phyloP scores from a whole-genome alignment of 192 early-diverging fungal species.

The Coemansia biformis region DNA sequence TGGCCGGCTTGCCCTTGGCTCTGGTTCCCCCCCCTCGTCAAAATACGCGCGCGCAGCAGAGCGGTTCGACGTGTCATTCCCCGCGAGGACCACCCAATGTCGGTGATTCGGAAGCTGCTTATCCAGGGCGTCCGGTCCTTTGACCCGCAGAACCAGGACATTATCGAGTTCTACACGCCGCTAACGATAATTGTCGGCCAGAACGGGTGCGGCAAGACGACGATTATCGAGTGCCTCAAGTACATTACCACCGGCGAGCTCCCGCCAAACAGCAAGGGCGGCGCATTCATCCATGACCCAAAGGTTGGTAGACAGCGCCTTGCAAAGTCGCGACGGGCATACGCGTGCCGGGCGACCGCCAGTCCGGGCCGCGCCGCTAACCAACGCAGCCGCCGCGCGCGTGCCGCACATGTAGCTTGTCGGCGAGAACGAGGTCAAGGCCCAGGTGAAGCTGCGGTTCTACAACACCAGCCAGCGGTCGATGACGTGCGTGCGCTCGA shows the following conservation, averaged over 20 bases:
- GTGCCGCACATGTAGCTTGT: slow-evolving; percentile 47
- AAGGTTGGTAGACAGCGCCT: slow-evolving; percentile 66
- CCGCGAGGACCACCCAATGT: slow-evolving; percentile 42
- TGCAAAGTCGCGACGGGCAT: too few relatives aligned
- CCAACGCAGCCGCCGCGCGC: too few relatives aligned
- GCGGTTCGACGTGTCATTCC: neutral
- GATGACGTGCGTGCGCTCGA: slow-evolving; percentile 70
- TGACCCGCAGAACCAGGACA: slow-evolving; percentile 62
- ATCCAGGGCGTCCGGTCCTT: slow-evolving; percentile 92
- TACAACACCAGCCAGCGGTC: slow-evolving; percentile 65
- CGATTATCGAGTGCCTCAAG: slow-evolving; percentile 94
- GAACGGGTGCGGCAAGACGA: slow-evolving; percentile 97
- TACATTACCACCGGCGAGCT: slow-evolving; percentile 89
- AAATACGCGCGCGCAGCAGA: too few relatives aligned
- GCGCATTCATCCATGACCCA: slow-evolving; percentile 93
- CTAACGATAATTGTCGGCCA: slow-evolving; percentile 93
- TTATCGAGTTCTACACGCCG: slow-evolving; percentile 83
- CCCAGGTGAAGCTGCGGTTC: slow-evolving; percentile 87
- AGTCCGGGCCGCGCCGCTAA: too few relatives aligned
- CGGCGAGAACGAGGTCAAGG: slow-evolving; percentile 75
- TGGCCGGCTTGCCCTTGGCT: too few relatives aligned
- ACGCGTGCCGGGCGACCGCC: too few relatives aligned
- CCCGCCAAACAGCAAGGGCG: slow-evolving; percentile 81
- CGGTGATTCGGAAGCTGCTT: slow-evolving; percentile 62
- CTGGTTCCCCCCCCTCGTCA: neutral